Percentiles rank a stretch among this genome's conserved stretches.
Evolutionary conservation across 2,329 filamentous ascomycete species (phyloP).

Genomic region (Aspergillus jensenii): DNA sequence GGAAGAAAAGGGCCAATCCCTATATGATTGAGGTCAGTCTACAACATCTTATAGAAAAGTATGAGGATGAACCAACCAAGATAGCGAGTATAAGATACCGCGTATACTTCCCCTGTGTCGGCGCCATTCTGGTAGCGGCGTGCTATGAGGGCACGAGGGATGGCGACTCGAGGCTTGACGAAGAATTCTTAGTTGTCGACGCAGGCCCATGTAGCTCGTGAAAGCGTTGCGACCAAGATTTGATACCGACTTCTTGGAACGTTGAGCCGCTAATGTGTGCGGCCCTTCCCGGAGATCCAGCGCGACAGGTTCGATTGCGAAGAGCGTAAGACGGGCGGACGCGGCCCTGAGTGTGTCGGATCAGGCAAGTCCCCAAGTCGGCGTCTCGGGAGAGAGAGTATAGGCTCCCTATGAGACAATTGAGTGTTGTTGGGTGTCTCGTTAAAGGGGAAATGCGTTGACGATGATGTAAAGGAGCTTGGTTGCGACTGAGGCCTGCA

Average conservation of each 20-base stretch:
- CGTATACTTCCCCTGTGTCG: slow-evolving; percentile 16
- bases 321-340: background rate
- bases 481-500: background rate
- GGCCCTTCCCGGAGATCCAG: background rate
- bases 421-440: background rate
- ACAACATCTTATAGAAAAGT: background rate
- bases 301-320: background rate
- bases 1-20: slow-evolving; percentile 75
- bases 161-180: background rate
- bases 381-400: background rate
- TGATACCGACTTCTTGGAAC: background rate
- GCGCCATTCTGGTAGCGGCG: slow-evolving; percentile 15
- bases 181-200: background rate
- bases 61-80: slow-evolving; percentile 7
- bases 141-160: slow-evolving; percentile 59
- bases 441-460: background rate
- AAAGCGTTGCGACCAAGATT: background rate
- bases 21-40: slow-evolving; percentile 25
- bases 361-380: background rate
- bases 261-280: background rate
- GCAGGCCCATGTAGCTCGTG: background rate
- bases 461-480: background rate
- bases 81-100: slow-evolving; percentile 20
- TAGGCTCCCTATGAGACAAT: background rate
- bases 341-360: background rate